Evolutionary conservation across 441 rosid species (phyloP).

Genomic region (Euphorbia corollata): DNA sequence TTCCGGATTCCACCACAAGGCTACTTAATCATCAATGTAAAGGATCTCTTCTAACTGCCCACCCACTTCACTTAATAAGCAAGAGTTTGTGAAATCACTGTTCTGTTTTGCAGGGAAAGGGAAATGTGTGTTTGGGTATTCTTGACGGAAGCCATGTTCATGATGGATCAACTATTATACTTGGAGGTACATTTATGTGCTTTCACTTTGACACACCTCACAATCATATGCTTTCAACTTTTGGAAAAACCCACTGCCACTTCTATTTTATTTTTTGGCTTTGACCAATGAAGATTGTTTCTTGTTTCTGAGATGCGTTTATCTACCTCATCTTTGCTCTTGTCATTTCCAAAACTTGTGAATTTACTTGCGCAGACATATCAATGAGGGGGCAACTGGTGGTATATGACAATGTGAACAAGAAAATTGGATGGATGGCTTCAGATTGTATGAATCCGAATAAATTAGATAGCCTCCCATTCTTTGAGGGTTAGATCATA

Average conservation of each 20-base stretch:
- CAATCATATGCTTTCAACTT: no score
- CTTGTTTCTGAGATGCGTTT: not conserved
- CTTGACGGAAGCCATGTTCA: constrained; percentile 75
- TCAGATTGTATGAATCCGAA: constrained; percentile 55
- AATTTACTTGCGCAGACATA: constrained; percentile 36
- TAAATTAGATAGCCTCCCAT: constrained; percentile 34
- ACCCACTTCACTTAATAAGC: no score
- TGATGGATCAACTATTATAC: constrained; percentile 71
- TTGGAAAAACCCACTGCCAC: no score
- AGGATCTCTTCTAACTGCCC: no score
- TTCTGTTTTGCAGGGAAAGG: constrained; percentile 50
- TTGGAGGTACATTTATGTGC: constrained; percentile 55
- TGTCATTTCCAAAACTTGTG: not conserved
- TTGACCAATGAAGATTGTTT: not conserved
- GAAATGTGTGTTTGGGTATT: constrained; percentile 82
- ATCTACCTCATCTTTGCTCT: not conserved
- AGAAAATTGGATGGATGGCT: constrained; percentile 61
- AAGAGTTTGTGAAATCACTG: constrained; percentile 3
- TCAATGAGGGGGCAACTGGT: constrained; percentile 67
- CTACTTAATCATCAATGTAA: constrained; percentile 71
- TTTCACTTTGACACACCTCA: not conserved
- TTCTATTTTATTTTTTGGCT: no score
- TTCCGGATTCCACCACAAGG: constrained; percentile 68
- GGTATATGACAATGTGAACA: constrained; percentile 64
- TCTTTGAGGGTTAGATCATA: constrained; percentile 31